phyloP scores from a whole-genome alignment of 495 filamentous ascomycete species.

The Articulospora tetracladia region DNA sequence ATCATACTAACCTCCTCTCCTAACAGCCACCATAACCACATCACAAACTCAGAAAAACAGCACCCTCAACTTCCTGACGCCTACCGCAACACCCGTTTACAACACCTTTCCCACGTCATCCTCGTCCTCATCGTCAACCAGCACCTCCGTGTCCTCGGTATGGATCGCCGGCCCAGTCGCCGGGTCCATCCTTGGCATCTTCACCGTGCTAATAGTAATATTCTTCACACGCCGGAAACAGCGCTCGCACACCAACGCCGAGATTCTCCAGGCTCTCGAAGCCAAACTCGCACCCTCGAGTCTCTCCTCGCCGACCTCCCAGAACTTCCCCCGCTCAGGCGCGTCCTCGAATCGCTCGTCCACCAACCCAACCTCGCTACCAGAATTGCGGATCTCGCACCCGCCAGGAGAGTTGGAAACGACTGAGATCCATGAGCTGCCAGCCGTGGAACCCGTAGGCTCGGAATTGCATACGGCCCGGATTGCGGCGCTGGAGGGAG shows the following conservation, averaged over 20 bases:
- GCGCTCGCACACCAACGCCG: not conserved
- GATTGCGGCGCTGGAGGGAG: not conserved
- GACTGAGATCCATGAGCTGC: conserved; percentile 15
- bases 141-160: not conserved
- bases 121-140: not conserved
- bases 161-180: conserved; percentile 20
- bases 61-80: not conserved
- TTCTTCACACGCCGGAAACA: conserved; percentile 18
- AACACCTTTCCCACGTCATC: not conserved
- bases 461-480: conserved; percentile 13
- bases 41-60: not conserved
- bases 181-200: conserved; percentile 16
- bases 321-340: not conserved
- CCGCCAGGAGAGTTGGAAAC: conserved; percentile 9
- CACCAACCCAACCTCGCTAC: not conserved
- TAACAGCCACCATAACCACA: not conserved
- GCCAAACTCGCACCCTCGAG: not conserved
- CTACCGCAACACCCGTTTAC: not conserved
- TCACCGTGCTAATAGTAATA: conserved; percentile 18
- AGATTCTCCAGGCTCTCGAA: not conserved
- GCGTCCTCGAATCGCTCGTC: not conserved
- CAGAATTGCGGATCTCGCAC: conserved; percentile 15
- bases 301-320: not conserved
- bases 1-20: not conserved
- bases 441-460: conserved; percentile 19